Percentiles rank a stretch among this genome's conserved stretches.
Evolutionary conservation across 2,329 filamentous ascomycete genomes (phyloP).

Genomic region (Fusarium sp.): DNA sequence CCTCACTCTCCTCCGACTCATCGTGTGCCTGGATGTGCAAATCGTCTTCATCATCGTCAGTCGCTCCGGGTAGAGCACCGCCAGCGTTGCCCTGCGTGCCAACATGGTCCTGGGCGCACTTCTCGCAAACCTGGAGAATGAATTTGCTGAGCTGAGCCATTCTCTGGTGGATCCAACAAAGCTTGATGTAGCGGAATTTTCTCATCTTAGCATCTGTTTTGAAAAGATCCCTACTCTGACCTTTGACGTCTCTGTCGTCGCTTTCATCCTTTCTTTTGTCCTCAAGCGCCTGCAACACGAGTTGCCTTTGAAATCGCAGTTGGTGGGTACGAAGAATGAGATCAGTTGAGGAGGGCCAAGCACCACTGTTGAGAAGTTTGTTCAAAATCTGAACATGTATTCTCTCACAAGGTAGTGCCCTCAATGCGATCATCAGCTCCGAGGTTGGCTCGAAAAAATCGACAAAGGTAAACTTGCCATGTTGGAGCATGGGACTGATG

Average conservation of each 20-base stretch:
- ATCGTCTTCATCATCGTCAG: neutral
- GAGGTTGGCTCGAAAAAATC: constrained; percentile 48
- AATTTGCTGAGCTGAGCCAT: neutral
- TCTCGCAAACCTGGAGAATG: constrained; percentile 26
- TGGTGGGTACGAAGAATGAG: constrained; percentile 21
- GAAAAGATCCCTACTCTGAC: neutral
- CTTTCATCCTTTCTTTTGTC: neutral
- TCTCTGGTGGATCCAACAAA: neutral
- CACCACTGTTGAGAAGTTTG: constrained; percentile 22
- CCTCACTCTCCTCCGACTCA: neutral
- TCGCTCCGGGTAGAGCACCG: neutral
- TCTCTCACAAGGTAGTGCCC: constrained; percentile 47
- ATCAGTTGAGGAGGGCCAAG: neutral
- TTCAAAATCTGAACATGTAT: constrained; percentile 49
- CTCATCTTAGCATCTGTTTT: constrained; percentile 11
- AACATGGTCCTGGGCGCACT: neutral
- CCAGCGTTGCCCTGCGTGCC: neutral
- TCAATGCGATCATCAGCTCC: constrained; percentile 45
- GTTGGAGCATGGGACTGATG: constrained; percentile 45
- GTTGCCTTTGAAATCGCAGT: constrained; percentile 19
- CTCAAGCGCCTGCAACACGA: neutral
- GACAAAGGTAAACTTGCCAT: constrained; percentile 46
- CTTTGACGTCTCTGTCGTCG: neutral
- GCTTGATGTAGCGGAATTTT: neutral
- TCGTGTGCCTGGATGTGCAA: neutral